Base-by-base conservation (phyloP, 805 yeast species). In the Cyberlindnera galapagoensis region DNA sequence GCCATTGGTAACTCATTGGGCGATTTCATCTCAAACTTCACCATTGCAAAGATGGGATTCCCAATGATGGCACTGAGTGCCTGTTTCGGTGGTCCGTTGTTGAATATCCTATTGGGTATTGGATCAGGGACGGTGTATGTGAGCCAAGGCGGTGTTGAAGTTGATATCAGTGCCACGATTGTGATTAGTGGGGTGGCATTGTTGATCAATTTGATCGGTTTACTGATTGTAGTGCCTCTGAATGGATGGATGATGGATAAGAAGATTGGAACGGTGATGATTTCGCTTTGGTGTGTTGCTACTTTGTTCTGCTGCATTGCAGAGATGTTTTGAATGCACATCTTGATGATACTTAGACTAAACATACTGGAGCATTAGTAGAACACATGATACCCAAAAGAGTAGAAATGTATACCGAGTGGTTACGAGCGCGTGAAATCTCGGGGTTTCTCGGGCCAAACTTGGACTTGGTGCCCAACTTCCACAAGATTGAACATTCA, bases 1-100 rank as follows among this genome's bases (percentile, higher is more conserved):
- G 96, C 97, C 0, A 62, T 90, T 42, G 98, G 98, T 10, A 92
- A 90, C 55, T 88, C 96, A 0, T 59, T 85, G 9, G 97, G 97
- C 7, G 98, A 90, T 51, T 63, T 88, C 31, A 77, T 88, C 2
- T 81, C 96, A 0, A 86, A 90, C 47, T 60, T 80, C 29, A 81
- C 94, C 0, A 76, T 90, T 30, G 88, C 95, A 0, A 65, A 63
- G 39, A 75, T 84, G 74, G 97, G 96, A 0, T 80, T 75, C 61
- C 87, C 96, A 0, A 69, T 83, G 35, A 84, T 90, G 88, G 97
- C 97, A 0, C 63, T 92, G 14, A 83, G 94, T 9, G 96, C 97
- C 0, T 88, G 97, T 49, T 83, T 88, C 56, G 97, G 97, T 1
- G 92, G 97, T 3, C 97, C 97, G 0, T 59, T 90, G 39, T 56